A percentile compares a stretch with the other conserved stretches of the same genome.
These are phyloP conservation scores for Pseudocercospora macadamiae DNA, from an alignment of 2,329 filamentous ascomycete genomes.

Conservation along the genomic window DNA sequence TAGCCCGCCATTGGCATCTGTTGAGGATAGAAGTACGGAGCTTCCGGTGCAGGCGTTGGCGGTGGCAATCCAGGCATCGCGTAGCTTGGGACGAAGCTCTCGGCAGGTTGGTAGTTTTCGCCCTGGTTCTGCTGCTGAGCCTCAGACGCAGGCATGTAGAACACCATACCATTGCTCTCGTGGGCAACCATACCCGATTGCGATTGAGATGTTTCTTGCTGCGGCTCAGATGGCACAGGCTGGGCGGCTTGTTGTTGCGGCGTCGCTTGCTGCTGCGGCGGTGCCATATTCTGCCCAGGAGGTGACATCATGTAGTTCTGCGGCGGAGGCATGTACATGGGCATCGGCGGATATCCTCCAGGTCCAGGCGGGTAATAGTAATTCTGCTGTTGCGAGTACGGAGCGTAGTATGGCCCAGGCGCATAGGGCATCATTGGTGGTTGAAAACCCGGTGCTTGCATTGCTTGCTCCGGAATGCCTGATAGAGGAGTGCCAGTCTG, in stretches of 20 bases:
- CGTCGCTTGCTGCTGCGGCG: slow-evolving; percentile 21
- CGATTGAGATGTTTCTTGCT: slow-evolving; percentile 29
- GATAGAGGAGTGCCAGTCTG: slow-evolving; percentile 81
- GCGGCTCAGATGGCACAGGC: slow-evolving; percentile 14
- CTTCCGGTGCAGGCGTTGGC: slow-evolving; percentile 31
- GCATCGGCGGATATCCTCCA: slow-evolving; percentile 32
- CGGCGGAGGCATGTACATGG: slow-evolving; percentile 35
- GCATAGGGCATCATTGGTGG: slow-evolving; percentile 63
- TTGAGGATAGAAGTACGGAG: slow-evolving; percentile 30
- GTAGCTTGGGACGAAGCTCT: slow-evolving; percentile 39
- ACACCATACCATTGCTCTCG: slow-evolving; percentile 94
- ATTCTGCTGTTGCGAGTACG: slow-evolving; percentile 57
- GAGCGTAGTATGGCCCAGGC: slow-evolving; percentile 57
- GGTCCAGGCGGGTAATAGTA: slow-evolving; percentile 63
- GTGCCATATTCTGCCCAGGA: slow-evolving; percentile 38
- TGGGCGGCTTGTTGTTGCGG: slow-evolving; percentile 27
- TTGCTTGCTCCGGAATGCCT: slow-evolving; percentile 88
- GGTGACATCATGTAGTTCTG: slow-evolving; percentile 40
- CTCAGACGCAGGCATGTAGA: slow-evolving; percentile 63
- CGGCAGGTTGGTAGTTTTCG: slow-evolving; percentile 37
- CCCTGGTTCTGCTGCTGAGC: slow-evolving; percentile 31
- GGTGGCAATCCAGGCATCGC: slow-evolving; percentile 38
- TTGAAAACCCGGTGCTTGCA: slow-evolving; percentile 89
- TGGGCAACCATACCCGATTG: slow-evolving; percentile 70
- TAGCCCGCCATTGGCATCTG: slow-evolving; percentile 25